Conservation (phyloP, 2,329 filamentous ascomycete genomes). For the Parascedosporium putredinis region DNA sequence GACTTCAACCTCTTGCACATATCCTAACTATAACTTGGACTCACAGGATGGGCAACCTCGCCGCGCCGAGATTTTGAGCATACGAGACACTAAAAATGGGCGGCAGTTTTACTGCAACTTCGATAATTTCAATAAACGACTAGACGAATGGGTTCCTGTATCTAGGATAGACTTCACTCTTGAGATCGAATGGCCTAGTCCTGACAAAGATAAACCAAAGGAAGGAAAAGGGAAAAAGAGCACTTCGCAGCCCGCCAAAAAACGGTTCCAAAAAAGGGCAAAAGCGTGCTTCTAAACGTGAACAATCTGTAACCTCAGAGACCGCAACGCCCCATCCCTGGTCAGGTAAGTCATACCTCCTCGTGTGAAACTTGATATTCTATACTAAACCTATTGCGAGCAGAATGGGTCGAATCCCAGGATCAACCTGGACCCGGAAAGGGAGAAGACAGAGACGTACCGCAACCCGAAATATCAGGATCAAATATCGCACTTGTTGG, state of each 20-base stretch:
- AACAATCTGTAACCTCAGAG: constrained; percentile 44
- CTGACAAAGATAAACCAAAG: constrained; percentile 75
- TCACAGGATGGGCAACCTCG: constrained; percentile 63
- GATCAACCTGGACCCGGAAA: constrained; percentile 23
- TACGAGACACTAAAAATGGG: constrained; percentile 78
- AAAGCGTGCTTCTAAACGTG: constrained; percentile 43
- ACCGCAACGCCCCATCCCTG: constrained; percentile 27
- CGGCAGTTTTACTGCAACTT: constrained; percentile 95
- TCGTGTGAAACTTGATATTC: not conserved
- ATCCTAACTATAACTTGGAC: no score
- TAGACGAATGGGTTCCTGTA: constrained; percentile 78
- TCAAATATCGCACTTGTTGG: not conserved
- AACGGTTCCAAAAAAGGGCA: constrained; percentile 46
- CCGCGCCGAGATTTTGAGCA: constrained; percentile 93
- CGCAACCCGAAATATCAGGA: not conserved
- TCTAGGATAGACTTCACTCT: constrained; percentile 74
- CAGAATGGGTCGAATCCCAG: constrained; percentile 34
- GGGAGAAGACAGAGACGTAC: constrained; percentile 14
- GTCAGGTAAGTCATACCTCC: constrained; percentile 6
- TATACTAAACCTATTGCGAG: constrained; percentile 33
- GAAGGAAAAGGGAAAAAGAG: constrained; percentile 64
- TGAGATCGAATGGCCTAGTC: constrained; percentile 93
- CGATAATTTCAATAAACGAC: constrained; percentile 89
- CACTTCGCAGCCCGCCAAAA: constrained; percentile 47
- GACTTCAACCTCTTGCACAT: no score